These are phyloP conservation scores for Ilex paraguariensis DNA, from an alignment of 305 asterid species.

Conservation along the genomic window DNA sequence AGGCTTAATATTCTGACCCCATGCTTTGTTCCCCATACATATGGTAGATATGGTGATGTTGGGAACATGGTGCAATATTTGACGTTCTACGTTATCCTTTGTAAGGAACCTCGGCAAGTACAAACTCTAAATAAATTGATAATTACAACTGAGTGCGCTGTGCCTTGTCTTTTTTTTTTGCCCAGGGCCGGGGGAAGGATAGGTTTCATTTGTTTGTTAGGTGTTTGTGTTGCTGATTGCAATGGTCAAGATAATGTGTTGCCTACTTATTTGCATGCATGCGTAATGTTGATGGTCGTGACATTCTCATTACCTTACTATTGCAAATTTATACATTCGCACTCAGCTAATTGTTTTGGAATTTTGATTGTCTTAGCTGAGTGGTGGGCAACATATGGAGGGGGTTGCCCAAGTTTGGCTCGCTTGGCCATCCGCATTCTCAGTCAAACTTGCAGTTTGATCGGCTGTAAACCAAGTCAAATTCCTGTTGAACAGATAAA, in stretches of 20 bases:
- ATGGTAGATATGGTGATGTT: no score
- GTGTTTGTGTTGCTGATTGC: not conserved
- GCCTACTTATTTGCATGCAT: not conserved
- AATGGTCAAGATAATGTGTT: not conserved
- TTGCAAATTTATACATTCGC: no score
- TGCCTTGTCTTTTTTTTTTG: no score
- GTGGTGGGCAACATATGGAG: slow-evolving; percentile 95
- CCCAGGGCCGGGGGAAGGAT: not conserved
- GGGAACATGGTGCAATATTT: no score
- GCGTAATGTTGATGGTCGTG: not conserved
- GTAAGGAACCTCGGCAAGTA: no score
- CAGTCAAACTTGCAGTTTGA: slow-evolving; percentile 86
- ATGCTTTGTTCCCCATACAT: no score
- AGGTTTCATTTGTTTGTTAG: not conserved
- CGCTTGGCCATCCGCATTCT: slow-evolving; percentile 80
- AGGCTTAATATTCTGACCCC: no score
- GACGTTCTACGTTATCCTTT: no score
- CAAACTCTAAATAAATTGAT: no score
- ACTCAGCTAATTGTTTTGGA: slow-evolving; percentile 3
- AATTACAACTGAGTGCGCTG: no score
- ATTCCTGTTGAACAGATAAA: slow-evolving; percentile 49
- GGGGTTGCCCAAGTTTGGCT: slow-evolving; percentile 85
- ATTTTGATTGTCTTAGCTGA: slow-evolving; percentile 50
- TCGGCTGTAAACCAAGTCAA: slow-evolving; percentile 43
- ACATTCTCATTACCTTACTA: no score